These are phyloP conservation scores for Bodo saltans DNA, from an alignment of 78 protist genomes.

Conservation along the genomic window DNA sequence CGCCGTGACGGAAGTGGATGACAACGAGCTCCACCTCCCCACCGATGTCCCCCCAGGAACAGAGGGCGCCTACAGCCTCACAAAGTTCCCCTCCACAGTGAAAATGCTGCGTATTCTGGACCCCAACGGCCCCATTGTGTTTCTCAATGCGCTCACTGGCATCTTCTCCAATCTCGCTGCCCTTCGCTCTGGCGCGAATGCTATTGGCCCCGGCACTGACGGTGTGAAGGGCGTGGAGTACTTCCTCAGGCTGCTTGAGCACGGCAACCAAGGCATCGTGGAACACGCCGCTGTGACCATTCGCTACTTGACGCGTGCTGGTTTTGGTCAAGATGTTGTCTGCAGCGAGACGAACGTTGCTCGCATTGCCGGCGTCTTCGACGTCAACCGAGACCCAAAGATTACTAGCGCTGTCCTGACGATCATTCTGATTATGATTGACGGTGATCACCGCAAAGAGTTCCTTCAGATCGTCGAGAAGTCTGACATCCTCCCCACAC, in stretches of 20 bases:
- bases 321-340: not conserved
- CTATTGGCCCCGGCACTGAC: not conserved
- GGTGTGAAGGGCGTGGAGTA: not conserved
- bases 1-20: not conserved
- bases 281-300: not conserved
- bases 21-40: not conserved
- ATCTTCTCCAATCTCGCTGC: not conserved
- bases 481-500: not conserved
- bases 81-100: not conserved
- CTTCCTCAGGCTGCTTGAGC: not conserved
- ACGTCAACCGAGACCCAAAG: too few relatives aligned
- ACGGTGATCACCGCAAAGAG: not conserved
- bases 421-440: not conserved
- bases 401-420: not conserved
- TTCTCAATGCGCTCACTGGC: not conserved
- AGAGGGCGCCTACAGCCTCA: not conserved
- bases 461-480: not conserved
- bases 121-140: not conserved
- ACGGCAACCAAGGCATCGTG: not conserved
- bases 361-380: not conserved
- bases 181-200: not conserved
- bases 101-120: not conserved
- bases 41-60: not conserved
- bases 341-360: not conserved
- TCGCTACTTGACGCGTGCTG: not conserved